Evolutionary conservation across 371 early-diverging fungal genomes (phyloP), one percentile per base, ranked within the genome.

Genomic region (Circinella umbellata): DNA sequence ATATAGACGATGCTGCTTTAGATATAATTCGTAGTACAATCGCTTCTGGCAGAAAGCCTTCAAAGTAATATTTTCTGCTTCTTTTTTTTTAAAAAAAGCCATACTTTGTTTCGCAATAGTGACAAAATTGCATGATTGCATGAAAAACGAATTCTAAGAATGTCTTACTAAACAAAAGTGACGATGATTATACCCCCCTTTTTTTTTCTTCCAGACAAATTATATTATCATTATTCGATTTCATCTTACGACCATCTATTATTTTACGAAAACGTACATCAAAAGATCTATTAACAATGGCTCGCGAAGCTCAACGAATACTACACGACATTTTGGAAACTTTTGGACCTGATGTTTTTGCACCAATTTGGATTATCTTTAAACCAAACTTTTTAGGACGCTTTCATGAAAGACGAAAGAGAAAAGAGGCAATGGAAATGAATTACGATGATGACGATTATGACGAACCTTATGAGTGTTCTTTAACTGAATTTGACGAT

Each of bases 1-100:
- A 48, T 18, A 27, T 65, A 72, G 73, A 60, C 49, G 69, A 72
- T 38, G 73, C 73, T 17, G 73, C 73, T 9, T 35, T 73, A 69
- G 73, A 73, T 39, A 46, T 73, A 4, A 59, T 73, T 7, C 61
- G 68, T 35, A 37, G 20, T 17, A 59, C 47, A 2, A 46, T 73
- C 15, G 51, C 61, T 17, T 36, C 69, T 5, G 51, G 61, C 55
- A 48, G 73, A 8, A 51, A 67, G n/a, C 73, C 73, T 11, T 57
- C 73, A 7, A 14, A 17, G 73, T 73, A 73, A 73, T 14, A 51
- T 51, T 51, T 51, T 8, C 15, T 51, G 14, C 3, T 51, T 51
- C 15, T 51, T 8, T 11, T 1, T 51, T 8, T 11, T 1, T 9
- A 42, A 42, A 42, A 42, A 42, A 3, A 42, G 11, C n/a, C n/a